Evolutionary conservation across 2,329 filamentous ascomycete species (phyloP).

Genomic region (Ceratocystis albifundus): DNA sequence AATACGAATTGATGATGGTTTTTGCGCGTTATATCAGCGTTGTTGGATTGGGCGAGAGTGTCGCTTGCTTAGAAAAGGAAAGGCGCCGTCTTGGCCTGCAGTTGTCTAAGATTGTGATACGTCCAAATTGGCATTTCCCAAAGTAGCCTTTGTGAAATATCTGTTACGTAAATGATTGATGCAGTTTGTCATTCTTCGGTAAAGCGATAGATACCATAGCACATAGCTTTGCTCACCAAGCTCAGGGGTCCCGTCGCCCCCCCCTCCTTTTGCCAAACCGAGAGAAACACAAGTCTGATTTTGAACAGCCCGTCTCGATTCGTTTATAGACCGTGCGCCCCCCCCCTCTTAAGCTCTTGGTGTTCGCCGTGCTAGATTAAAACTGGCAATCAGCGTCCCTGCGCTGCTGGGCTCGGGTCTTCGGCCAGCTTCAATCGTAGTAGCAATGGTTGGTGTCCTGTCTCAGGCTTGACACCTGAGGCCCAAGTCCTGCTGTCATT

Average conservation of each 20-base stretch:
- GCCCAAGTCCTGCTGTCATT: background rate
- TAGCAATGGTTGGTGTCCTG: background rate
- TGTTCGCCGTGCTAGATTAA: constrained; percentile 18
- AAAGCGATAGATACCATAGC: background rate
- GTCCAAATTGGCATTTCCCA: background rate
- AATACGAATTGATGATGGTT: no score
- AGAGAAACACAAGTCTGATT: background rate
- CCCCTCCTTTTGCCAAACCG: background rate
- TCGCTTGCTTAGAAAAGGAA: background rate
- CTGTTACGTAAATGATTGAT: constrained; percentile 11
- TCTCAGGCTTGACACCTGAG: background rate
- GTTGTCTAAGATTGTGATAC: background rate
- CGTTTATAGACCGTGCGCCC: background rate
- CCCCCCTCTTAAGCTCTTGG: background rate
- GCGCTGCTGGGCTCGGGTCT: background rate
- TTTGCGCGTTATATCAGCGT: no score
- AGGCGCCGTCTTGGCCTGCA: background rate
- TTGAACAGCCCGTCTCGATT: background rate
- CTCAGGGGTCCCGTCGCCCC: background rate
- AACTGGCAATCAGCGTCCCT: background rate
- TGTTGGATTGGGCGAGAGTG: background rate
- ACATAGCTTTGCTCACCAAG: background rate
- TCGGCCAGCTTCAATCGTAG: background rate
- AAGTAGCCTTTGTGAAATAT: background rate
- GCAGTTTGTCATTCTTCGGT: background rate